These are phyloP conservation scores for Tolypocladium inflatum DNA, from an alignment of 2,329 filamentous ascomycete genomes.

Conservation along the genomic window DNA sequence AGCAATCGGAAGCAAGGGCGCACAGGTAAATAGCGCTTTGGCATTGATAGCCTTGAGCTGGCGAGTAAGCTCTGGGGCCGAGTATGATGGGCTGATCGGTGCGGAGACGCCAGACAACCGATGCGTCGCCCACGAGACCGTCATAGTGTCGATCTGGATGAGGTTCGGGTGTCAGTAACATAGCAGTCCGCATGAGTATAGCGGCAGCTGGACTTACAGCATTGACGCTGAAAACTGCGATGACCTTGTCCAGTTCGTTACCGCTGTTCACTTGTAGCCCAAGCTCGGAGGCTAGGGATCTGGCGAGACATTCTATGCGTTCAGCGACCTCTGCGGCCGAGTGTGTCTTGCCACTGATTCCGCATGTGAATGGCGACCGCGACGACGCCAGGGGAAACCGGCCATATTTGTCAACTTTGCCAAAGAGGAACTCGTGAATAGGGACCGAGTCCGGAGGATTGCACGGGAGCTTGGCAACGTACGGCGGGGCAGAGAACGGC, in stretches of 20 bases:
- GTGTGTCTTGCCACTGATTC: constrained; percentile 55
- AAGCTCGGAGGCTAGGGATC: constrained; percentile 52
- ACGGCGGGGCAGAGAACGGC: constrained; percentile 8
- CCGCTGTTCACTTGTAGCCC: constrained; percentile 61
- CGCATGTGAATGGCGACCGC: constrained; percentile 61
- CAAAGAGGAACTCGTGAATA: constrained; percentile 61
- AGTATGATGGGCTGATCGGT: constrained; percentile 63
- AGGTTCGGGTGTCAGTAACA: constrained; percentile 43
- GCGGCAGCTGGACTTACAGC: constrained; percentile 26
- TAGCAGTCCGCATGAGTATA: neutral
- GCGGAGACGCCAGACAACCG: constrained; percentile 57
- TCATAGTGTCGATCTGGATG: constrained; percentile 48
- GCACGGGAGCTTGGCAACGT: constrained; percentile 6
- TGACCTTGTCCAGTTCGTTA: constrained; percentile 68
- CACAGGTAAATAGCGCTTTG: constrained; percentile 60
- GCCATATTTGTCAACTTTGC: constrained; percentile 49
- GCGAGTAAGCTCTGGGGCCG: constrained; percentile 53
- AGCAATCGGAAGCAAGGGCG: constrained; percentile 51
- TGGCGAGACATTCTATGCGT: constrained; percentile 50
- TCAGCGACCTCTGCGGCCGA: constrained; percentile 51
- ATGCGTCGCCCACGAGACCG: constrained; percentile 46
- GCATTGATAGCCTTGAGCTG: constrained; percentile 57
- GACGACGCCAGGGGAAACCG: constrained; percentile 50
- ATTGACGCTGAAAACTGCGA: constrained; percentile 64
- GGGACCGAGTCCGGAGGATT: constrained; percentile 51